Percentiles rank a stretch among this genome's conserved stretches.
These are phyloP conservation scores for Trichomonas vaginalis DNA, from an alignment of 208 protist species.

Conservation along the genomic window DNA sequence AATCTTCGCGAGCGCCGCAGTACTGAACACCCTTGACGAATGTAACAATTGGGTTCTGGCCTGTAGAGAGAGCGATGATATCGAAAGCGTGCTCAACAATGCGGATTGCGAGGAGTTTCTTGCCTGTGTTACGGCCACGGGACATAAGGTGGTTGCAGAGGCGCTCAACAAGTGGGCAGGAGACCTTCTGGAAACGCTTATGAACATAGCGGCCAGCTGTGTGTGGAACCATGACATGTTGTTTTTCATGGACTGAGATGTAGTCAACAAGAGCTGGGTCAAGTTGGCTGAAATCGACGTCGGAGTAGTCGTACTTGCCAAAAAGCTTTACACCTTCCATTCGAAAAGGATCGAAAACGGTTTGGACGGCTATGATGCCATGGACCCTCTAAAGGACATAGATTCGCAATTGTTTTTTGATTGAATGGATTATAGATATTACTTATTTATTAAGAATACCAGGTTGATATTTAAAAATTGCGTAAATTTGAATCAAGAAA, in stretches of 20 bases:
- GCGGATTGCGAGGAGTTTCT: conserved; percentile 95
- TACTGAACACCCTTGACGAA: conserved; percentile 93
- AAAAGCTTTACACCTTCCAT: conserved; percentile 49
- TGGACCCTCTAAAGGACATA: no score
- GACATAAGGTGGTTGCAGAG: conserved; percentile 41
- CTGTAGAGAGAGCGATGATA: conserved; percentile 94
- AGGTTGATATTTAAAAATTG: no score
- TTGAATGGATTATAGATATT: no score
- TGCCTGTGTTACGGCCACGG: conserved; percentile 91
- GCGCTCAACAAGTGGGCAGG: conserved; percentile 74
- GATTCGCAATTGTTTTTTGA: no score
- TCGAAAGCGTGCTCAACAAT: conserved; percentile 96
- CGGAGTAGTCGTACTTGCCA: conserved; percentile 48
- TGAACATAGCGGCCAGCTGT: conserved; percentile 82
- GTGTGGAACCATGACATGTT: conserved; percentile 82
- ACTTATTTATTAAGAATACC: no score
- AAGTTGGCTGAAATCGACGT: conserved; percentile 38
- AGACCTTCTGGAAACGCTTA: conserved; percentile 95
- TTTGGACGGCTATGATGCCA: conserved; percentile 52
- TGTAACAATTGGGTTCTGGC: conserved; percentile 78
- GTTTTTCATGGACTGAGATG: conserved; percentile 72
- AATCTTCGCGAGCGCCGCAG: conserved; percentile 95
- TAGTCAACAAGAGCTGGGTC: conserved; percentile 69
- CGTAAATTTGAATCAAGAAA: no score
- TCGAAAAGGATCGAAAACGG: neutral